Evolutionary conservation across 225 moss, liverwort and hornwort genomes (phyloP).

Genomic region (Physcomitrellopsis africana): DNA sequence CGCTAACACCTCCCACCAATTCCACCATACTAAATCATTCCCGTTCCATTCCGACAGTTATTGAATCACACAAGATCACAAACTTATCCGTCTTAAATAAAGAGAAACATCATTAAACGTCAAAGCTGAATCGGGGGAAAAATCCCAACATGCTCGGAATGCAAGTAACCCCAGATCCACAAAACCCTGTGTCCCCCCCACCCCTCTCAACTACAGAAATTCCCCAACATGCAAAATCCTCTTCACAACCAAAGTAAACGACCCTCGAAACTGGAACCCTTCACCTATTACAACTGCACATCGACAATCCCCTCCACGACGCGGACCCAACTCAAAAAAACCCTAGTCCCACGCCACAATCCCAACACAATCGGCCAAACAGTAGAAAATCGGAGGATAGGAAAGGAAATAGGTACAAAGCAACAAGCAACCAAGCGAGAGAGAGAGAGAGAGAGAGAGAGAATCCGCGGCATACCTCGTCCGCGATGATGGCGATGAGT

Average conservation of each 20-base stretch:
- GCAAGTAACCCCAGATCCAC: slow-evolving; percentile 24
- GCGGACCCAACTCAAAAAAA: background rate
- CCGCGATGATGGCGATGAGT: slow-evolving; percentile 81
- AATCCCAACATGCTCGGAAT: background rate
- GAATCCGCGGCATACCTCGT: slow-evolving; percentile 55
- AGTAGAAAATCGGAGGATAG: background rate
- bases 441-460: background rate
- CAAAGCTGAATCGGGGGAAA: background rate
- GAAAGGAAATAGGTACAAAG: no score
- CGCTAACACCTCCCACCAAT: background rate
- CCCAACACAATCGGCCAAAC: background rate
- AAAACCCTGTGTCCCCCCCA: slow-evolving; percentile 25
- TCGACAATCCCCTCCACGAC: background rate
- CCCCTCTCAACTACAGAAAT: background rate
- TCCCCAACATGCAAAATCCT: background rate
- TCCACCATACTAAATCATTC: background rate
- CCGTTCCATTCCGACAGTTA: no score
- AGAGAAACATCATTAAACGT: background rate
- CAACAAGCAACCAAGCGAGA: no score
- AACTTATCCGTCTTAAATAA: no score
- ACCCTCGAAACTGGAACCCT: background rate
- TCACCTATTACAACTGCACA: background rate
- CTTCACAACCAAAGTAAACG: background rate
- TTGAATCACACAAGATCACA: no score
- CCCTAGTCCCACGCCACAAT: background rate